Percentiles rank a stretch among this genome's conserved stretches.
Evolutionary conservation across 257 asterid species (phyloP).

Genomic region (Solanum megistacrolobum): DNA sequence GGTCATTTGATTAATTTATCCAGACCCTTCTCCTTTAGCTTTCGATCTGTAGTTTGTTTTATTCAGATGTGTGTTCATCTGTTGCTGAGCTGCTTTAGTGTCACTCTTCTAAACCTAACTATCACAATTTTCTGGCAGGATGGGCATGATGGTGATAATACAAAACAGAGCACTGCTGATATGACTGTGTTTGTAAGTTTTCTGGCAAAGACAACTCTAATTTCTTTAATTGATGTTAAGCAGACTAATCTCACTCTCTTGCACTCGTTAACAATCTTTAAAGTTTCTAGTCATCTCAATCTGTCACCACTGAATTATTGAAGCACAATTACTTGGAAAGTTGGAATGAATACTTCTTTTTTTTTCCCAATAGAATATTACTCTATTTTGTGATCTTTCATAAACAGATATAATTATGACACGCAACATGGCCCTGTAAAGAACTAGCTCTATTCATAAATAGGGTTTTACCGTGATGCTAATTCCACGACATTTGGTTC

Average conservation of each 20-base stretch:
- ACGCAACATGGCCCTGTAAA: background rate
- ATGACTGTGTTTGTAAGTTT: conserved; percentile 80
- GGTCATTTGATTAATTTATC: background rate
- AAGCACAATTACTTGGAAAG: background rate
- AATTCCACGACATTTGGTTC: background rate
- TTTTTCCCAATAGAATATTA: background rate
- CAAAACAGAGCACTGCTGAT: conserved; percentile 68
- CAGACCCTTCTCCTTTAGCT: too few species aligned
- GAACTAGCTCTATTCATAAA: background rate
- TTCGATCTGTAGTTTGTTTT: background rate
- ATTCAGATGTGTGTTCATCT: background rate
- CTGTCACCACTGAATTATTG: background rate
- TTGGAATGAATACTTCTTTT: background rate
- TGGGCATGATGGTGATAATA: conserved; percentile 51
- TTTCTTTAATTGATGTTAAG: background rate
- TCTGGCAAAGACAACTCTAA: background rate
- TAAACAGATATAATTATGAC: background rate
- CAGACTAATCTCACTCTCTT: background rate
- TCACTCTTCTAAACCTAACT: background rate
- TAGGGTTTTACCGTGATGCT: background rate
- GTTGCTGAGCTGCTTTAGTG: background rate
- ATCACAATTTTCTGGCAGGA: conserved; percentile 36
- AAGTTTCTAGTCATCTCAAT: background rate
- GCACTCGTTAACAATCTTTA: background rate
- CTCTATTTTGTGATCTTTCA: background rate